Evolutionary conservation across 2,329 filamentous ascomycete species (phyloP).

Genomic region (Leptographium radiaticola): DNA sequence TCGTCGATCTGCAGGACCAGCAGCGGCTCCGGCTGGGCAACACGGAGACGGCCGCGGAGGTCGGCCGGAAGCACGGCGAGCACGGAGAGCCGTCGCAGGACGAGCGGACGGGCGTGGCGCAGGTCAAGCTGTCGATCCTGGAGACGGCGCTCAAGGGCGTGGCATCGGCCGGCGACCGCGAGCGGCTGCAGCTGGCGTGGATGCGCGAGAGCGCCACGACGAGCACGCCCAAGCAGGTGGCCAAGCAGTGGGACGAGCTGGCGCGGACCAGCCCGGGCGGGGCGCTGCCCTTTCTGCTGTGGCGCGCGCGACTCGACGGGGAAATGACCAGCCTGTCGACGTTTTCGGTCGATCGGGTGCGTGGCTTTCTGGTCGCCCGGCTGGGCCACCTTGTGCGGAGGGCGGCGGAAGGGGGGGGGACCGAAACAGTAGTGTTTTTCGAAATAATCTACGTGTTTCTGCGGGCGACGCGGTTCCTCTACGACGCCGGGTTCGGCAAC

Average conservation of each 20-base stretch:
- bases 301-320: constrained; percentile 62
- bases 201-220: constrained; percentile 62
- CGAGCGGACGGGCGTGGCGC: constrained; percentile 56
- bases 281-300: constrained; percentile 46
- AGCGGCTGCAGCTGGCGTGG: constrained; percentile 51
- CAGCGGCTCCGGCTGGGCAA: constrained; percentile 31
- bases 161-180: constrained; percentile 30
- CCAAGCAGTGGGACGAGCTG: constrained; percentile 46
- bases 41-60: constrained; percentile 14
- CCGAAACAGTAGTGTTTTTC: not conserved
- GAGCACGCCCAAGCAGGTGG: constrained; percentile 53
- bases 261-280: constrained; percentile 28
- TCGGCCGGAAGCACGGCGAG: constrained; percentile 6
- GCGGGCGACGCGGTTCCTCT: constrained; percentile 58
- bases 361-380: constrained; percentile 44
- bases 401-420: constrained; percentile 1
- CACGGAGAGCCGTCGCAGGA: constrained; percentile 33
- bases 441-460: constrained; percentile 59
- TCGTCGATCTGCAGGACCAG: constrained; percentile 66
- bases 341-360: constrained; percentile 57
- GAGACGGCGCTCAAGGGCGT: constrained; percentile 59
- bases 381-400: constrained; percentile 25
- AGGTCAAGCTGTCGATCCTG: constrained; percentile 69
- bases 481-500: constrained; percentile 68
- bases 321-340: constrained; percentile 52